Conservation (phyloP, 208 protist genomes). For the Perkinsela sp. region DNA sequence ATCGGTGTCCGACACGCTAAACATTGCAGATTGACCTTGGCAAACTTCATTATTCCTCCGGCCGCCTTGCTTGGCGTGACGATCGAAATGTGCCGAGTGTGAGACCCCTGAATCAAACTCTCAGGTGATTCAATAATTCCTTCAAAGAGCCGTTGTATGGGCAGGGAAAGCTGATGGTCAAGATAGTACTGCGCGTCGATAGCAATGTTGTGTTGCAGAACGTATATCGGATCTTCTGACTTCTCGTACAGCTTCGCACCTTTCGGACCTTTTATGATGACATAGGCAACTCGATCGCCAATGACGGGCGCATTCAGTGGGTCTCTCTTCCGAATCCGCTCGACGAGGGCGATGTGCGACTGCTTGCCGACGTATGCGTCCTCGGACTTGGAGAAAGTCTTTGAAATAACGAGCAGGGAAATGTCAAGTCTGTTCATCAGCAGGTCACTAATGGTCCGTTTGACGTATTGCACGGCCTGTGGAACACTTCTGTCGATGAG, state of each 20-base stretch:
- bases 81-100: slow-evolving; percentile 81
- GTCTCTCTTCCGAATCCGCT: slow-evolving; percentile 68
- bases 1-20: slow-evolving; percentile 65
- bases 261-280: slow-evolving; percentile 56
- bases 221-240: slow-evolving; percentile 98
- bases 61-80: slow-evolving; percentile 60
- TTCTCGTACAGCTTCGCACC: slow-evolving; percentile 87
- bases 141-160: slow-evolving; percentile 73
- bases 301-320: slow-evolving; percentile 37
- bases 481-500: slow-evolving; percentile 24
- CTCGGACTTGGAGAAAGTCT: slow-evolving; percentile 69
- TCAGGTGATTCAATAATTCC: slow-evolving; percentile 76
- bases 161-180: slow-evolving; percentile 68
- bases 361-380: slow-evolving; percentile 75
- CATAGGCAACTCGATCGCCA: slow-evolving; percentile 82
- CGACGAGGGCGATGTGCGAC: slow-evolving; percentile 71
- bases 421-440: slow-evolving; percentile 81
- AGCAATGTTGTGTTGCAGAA: slow-evolving; percentile 71
- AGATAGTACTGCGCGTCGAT: slow-evolving; percentile 83
- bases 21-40: slow-evolving; percentile 75
- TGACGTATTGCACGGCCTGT: slow-evolving; percentile 20
- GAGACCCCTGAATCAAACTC: slow-evolving; percentile 71
- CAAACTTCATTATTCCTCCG: slow-evolving; percentile 87
- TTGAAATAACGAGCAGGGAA: slow-evolving; percentile 73
- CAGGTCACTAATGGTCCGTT: slow-evolving; percentile 60